Percentiles rank a stretch among this genome's conserved stretches.
Evolutionary conservation across 352 stramenopile genomes (phyloP).

Genomic region (Phytophthora quininea): DNA sequence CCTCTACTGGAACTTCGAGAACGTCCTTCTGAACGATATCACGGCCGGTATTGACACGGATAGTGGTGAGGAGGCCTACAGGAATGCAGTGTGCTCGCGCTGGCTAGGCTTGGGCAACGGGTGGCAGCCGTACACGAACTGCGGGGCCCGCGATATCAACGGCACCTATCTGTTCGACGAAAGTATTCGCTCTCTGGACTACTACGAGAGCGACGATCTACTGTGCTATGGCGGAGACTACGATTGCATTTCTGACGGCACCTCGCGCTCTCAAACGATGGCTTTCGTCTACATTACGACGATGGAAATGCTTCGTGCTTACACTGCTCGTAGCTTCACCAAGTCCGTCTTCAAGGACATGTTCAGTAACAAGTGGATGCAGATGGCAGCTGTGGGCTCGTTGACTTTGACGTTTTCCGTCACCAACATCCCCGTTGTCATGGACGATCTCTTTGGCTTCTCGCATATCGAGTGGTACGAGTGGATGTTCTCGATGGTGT

Average conservation of each 20-base stretch:
- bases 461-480: conserved; percentile 74
- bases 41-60: conserved; percentile 44
- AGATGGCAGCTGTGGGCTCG: conserved; percentile 67
- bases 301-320: conserved; percentile 77
- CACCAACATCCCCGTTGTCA: conserved; percentile 73
- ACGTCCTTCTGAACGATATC: conserved; percentile 64
- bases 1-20: conserved; percentile 76
- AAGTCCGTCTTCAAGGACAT: conserved; percentile 76
- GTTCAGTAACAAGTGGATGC: conserved; percentile 85
- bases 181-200: conserved; percentile 32
- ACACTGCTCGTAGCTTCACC: conserved; percentile 79
- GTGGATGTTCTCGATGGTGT: conserved; percentile 75
- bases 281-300: conserved; percentile 81
- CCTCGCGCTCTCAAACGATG: conserved; percentile 73
- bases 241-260: conserved; percentile 67
- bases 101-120: conserved; percentile 57
- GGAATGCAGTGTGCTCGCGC: conserved; percentile 56
- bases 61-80: conserved; percentile 42
- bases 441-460: conserved; percentile 74
- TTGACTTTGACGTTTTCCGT: conserved; percentile 65
- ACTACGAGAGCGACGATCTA: conserved; percentile 49
- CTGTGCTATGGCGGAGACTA: conserved; percentile 59
- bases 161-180: conserved; percentile 50
- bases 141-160: conserved; percentile 34
- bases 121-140: conserved; percentile 61